These are phyloP conservation scores for Cyclotella cryptica DNA, from an alignment of 108 stramenopile species.

Conservation along the genomic window DNA sequence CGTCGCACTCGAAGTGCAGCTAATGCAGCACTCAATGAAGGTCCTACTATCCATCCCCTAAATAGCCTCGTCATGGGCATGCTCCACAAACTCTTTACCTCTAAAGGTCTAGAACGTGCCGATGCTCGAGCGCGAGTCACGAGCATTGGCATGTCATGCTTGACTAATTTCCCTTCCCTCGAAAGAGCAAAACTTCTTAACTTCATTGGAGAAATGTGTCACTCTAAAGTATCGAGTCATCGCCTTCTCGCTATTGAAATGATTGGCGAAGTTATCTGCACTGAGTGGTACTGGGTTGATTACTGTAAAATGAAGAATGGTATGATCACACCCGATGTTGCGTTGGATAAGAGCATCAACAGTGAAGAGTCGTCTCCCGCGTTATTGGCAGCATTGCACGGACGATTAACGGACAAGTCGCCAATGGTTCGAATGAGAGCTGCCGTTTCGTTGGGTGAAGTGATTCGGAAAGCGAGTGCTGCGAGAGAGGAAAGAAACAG, in stretches of 20 bases:
- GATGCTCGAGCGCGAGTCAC: slow-evolving; percentile 52
- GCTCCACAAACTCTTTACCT: slow-evolving; percentile 77
- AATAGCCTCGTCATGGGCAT: slow-evolving; percentile 69
- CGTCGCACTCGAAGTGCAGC: slow-evolving; percentile 19
- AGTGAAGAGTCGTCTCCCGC: slow-evolving; percentile 3
- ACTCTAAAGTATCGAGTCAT: slow-evolving; percentile 80
- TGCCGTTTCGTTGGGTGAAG: slow-evolving; percentile 62
- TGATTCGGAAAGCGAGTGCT: slow-evolving; percentile 34
- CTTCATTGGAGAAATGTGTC: slow-evolving; percentile 66
- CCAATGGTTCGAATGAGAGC: slow-evolving; percentile 81
- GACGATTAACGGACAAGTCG: slow-evolving; percentile 69
- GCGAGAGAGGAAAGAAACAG: slow-evolving; percentile 16
- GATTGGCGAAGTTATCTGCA: slow-evolving; percentile 59
- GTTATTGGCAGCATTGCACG: slow-evolving; percentile 63
- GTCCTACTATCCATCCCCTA: slow-evolving; percentile 40
- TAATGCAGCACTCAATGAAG: not conserved
- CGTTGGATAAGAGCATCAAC: not conserved
- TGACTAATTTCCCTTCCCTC: slow-evolving; percentile 53
- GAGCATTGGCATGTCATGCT: slow-evolving; percentile 48
- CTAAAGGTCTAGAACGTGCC: slow-evolving; percentile 70
- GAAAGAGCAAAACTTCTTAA: slow-evolving; percentile 65
- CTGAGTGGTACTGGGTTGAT: slow-evolving; percentile 70
- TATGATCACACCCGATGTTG: not conserved
- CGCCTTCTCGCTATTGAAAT: slow-evolving; percentile 75
- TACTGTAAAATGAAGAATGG: slow-evolving; percentile 18